Evolutionary conservation across 1,284 basidiomycete genomes (phyloP).

Genomic region (Athelia sp.): DNA sequence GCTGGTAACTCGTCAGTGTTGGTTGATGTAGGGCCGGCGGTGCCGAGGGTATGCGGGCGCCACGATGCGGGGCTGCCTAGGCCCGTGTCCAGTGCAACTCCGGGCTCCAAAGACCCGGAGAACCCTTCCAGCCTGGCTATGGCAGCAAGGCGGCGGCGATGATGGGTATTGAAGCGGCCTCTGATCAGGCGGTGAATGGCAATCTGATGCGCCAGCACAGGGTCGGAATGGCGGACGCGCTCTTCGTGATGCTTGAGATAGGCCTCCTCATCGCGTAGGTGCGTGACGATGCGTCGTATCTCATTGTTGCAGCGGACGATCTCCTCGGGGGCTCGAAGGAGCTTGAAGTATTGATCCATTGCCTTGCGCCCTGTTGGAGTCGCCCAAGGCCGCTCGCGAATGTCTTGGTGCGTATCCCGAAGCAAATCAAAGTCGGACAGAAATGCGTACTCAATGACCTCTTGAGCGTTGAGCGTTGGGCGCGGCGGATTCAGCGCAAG

Average conservation of each 20-base stretch:
- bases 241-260: slow-evolving; percentile 6
- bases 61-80: too few species aligned
- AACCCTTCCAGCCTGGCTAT: slow-evolving; percentile 11
- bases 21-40: too few species aligned
- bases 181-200: slow-evolving; percentile 9
- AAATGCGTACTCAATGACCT: slow-evolving; percentile 23
- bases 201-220: slow-evolving; percentile 13
- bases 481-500: slow-evolving; percentile 12
- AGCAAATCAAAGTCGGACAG: slow-evolving; percentile 32
- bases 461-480: slow-evolving; percentile 18
- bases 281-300: slow-evolving; percentile 19
- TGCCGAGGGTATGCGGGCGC: too few species aligned
- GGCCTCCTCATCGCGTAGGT: slow-evolving; percentile 21
- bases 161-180: slow-evolving; percentile 10
- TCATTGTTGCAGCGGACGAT: slow-evolving; percentile 26
- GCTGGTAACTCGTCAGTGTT: too few species aligned
- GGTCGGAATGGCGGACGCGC: slow-evolving; percentile 1
- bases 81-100: background rate
- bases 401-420: slow-evolving; percentile 19
- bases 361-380: slow-evolving; percentile 17
- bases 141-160: slow-evolving; percentile 8
- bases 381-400: slow-evolving; percentile 22
- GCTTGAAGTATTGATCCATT: slow-evolving; percentile 18
- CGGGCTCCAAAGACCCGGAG: slow-evolving; percentile 8
- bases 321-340: slow-evolving; percentile 26